phyloP scores from a whole-genome alignment of 108 stramenopile species.

The Schizochytrium sp. region DNA sequence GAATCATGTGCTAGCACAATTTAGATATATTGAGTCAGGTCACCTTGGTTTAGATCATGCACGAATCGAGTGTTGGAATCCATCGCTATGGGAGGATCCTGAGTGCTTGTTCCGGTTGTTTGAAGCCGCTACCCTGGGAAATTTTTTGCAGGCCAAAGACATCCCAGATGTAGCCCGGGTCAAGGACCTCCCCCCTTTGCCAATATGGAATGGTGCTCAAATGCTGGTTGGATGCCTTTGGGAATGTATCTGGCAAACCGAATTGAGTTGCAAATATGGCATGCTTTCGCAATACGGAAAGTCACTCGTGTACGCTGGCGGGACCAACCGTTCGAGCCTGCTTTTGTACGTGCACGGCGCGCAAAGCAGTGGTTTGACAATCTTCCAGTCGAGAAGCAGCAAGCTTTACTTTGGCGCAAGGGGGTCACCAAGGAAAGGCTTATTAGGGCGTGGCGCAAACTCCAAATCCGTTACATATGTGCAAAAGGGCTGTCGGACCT shows the following conservation, averaged over 20 bases:
- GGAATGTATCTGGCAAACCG: not conserved
- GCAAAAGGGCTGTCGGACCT: not conserved
- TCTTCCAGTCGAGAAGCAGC: not conserved
- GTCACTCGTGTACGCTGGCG: slow-evolving; percentile 1
- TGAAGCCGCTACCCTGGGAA: not conserved
- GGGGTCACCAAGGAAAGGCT: not conserved
- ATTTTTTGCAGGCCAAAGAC: not conserved
- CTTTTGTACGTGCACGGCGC: not conserved
- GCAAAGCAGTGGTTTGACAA: not conserved
- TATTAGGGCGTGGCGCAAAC: not conserved
- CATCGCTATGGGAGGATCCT: not conserved
- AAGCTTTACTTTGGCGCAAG: not conserved
- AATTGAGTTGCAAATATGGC: slow-evolving; percentile 3
- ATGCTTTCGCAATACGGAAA: not conserved
- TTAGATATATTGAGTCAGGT: not conserved
- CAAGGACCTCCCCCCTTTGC: not conserved
- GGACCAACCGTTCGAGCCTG: not conserved
- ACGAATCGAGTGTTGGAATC: slow-evolving; percentile 7
- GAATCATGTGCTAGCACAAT: not conserved
- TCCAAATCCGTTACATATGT: not conserved
- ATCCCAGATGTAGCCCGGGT: not conserved
- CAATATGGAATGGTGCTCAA: not conserved
- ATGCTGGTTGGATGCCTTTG: not conserved
- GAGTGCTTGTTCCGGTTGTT: not conserved
- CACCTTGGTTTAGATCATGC: not conserved